phyloP scores from a whole-genome alignment of 2,329 filamentous ascomycete genomes.

The Nothopassalora personata region DNA sequence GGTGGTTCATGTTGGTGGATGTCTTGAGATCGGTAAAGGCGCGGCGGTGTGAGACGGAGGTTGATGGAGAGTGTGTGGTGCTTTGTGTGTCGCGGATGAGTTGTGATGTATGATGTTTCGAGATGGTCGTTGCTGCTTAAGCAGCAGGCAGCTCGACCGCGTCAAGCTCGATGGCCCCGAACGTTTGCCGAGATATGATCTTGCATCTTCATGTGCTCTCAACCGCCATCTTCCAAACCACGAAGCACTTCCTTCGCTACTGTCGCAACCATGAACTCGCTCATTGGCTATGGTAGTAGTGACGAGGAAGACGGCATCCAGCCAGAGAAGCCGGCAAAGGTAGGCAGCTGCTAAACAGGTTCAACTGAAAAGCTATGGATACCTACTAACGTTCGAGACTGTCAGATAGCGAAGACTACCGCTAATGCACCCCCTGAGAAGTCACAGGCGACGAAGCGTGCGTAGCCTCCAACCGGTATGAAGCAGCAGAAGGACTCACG shows the following conservation, averaged over 20 bases:
- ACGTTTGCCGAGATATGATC: constrained; percentile 1
- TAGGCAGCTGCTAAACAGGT: constrained; percentile 31
- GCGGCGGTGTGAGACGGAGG: not conserved
- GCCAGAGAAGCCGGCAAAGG: constrained; percentile 32
- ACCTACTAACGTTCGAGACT: constrained; percentile 41
- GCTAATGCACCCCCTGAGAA: constrained; percentile 3
- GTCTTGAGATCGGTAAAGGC: not conserved
- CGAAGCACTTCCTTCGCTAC: not conserved
- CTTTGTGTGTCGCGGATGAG: not conserved
- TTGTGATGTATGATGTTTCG: not conserved
- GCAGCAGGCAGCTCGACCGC: constrained; percentile 6
- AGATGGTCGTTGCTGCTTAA: not conserved
- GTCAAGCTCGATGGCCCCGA: not conserved
- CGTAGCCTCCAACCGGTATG: not conserved
- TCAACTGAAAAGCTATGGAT: constrained; percentile 35
- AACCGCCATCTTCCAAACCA: not conserved
- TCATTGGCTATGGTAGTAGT: constrained; percentile 45
- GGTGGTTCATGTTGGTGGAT: constrained; percentile 54
- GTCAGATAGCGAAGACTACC: constrained; percentile 26
- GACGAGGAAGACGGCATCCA: constrained; percentile 38
- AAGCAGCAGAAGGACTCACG: not conserved
- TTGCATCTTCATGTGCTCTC: not conserved
- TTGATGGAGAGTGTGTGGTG: not conserved
- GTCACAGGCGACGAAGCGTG: not conserved
- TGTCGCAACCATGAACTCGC: constrained; percentile 25